phyloP scores from a whole-genome alignment of 192 early-diverging fungal genomes.

The Coemansia reversa region DNA sequence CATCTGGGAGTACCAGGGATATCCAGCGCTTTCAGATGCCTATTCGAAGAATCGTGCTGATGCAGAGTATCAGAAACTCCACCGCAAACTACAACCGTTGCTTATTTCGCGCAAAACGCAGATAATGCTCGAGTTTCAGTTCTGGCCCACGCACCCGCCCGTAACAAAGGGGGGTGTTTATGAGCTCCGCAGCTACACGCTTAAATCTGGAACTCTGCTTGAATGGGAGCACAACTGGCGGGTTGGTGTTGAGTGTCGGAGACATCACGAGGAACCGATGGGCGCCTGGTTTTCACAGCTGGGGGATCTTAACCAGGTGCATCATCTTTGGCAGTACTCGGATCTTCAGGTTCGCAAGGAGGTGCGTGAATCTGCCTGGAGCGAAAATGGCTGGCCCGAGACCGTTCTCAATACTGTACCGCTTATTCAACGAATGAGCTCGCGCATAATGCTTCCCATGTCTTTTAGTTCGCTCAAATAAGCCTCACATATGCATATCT shows the following conservation, averaged over 20 bases:
- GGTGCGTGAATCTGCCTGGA: conserved; percentile 88
- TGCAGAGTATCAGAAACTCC: conserved; percentile 65
- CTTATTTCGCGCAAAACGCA: conserved; percentile 73
- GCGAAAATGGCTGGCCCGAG: conserved; percentile 91
- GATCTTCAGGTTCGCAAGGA: conserved; percentile 86
- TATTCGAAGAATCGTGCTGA: conserved; percentile 62
- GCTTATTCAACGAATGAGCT: conserved; percentile 78
- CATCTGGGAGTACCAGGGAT: conserved; percentile 94
- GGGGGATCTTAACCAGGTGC: conserved; percentile 82
- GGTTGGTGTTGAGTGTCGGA: conserved; percentile 81
- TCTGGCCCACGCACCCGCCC: conserved; percentile 82
- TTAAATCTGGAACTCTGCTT: conserved; percentile 84
- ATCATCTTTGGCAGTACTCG: conserved; percentile 91
- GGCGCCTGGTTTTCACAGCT: conserved; percentile 97
- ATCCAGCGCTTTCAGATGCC: conserved; percentile 73
- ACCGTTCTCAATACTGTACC: conserved; percentile 89
- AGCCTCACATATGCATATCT: too few species aligned
- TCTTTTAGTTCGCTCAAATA: conserved; percentile 76
- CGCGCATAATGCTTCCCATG: conserved; percentile 74
- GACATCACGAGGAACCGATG: conserved; percentile 86
- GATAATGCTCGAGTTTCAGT: conserved; percentile 89
- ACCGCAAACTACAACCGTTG: conserved; percentile 67
- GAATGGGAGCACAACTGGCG: conserved; percentile 95
- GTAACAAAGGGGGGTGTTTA: conserved; percentile 80
- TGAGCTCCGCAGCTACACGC: conserved; percentile 83